Percentiles rank a stretch among this genome's conserved stretches.
These are phyloP conservation scores for Kondoa subrosea DNA, from an alignment of 768 basidiomycete genomes.

Conservation along the genomic window DNA sequence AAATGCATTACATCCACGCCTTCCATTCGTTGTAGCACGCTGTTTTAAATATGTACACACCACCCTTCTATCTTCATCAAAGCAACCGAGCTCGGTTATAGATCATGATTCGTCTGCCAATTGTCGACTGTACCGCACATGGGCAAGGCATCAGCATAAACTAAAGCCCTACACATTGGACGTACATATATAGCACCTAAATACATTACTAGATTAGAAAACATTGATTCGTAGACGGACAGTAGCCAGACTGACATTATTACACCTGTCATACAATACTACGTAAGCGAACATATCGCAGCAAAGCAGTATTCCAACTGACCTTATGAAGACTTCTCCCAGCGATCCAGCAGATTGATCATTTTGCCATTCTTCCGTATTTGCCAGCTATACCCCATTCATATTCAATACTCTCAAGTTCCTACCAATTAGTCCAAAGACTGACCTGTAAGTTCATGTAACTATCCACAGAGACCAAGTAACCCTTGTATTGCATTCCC, in stretches of 20 bases:
- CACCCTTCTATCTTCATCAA: too few relatives aligned
- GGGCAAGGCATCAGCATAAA: background rate
- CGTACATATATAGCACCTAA: slow-evolving; percentile 9
- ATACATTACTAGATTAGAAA: background rate
- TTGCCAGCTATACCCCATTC: slow-evolving; percentile 54
- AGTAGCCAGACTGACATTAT: slow-evolving; percentile 17
- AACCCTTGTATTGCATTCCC: slow-evolving; percentile 98
- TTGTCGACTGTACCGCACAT: background rate
- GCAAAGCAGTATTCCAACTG: slow-evolving; percentile 29
- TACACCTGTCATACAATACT: slow-evolving; percentile 24
- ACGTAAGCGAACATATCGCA: background rate
- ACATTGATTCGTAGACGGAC: background rate
- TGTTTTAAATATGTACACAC: too few relatives aligned
- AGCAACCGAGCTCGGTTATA: too few relatives aligned
- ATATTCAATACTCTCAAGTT: background rate
- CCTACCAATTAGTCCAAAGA: background rate
- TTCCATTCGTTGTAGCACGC: too few relatives aligned
- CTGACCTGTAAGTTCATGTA: slow-evolving; percentile 97
- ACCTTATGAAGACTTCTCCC: slow-evolving; percentile 99
- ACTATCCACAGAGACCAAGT: slow-evolving; percentile 92
- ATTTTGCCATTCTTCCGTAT: slow-evolving; percentile 94
- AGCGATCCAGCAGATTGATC: slow-evolving; percentile 86
- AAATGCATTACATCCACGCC: too few relatives aligned
- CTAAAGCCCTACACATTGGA: background rate
- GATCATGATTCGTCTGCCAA: slow-evolving; percentile 5